Evolutionary conservation across 2,329 filamentous ascomycete genomes (phyloP), one percentile per base, ranked within the genome.

Genomic region (Monilinia vaccinii-corymbosi): DNA sequence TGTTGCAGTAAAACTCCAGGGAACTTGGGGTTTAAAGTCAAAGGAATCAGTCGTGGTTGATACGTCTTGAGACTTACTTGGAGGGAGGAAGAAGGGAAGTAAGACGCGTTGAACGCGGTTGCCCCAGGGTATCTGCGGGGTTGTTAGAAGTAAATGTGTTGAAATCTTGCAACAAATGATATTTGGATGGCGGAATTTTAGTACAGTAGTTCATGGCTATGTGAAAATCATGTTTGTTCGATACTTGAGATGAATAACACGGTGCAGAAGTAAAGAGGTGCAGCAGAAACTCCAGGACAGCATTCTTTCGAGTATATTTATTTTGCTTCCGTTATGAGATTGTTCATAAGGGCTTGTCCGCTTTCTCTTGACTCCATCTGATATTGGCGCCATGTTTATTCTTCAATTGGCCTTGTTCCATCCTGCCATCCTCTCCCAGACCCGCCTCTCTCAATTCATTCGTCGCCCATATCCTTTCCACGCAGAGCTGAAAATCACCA

Each of bases 381-480:
- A 79, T 72, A 61, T 73, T 72, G 53, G 74, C 69, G 2, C 77
- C 77, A 53, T 75, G 72, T 61, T 75, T 77, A 61, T 72, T 75
- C 67, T 72, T 75, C 48, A 76, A 67, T 60, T 72, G 70, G 2
- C 74, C 74, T 60, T 73, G 71, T 47, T 70, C 70, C n/a, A 56
- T 45, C 53, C 68, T 63, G n/a, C 65, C 67, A 63, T 71, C 69
- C 45, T 70, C 68, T 52, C 57, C 58, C 23, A 63, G 14, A 40
- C 64, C 63, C 48, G 66, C 64, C 59, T 65, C 62, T 11, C 61
- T 65, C 45, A 68, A 44, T 25, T 60, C 58, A 63, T 97, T 97
- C 0, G 92, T 96, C 0, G 93, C 92, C 91, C 93, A 99, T 21
- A 97, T 84, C 62, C 84, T 83, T 70, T 92, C 88, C 57, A 99